Conservation (phyloP, 1,284 basidiomycete genomes). For the Cutaneotrichosporon sp. region DNA sequence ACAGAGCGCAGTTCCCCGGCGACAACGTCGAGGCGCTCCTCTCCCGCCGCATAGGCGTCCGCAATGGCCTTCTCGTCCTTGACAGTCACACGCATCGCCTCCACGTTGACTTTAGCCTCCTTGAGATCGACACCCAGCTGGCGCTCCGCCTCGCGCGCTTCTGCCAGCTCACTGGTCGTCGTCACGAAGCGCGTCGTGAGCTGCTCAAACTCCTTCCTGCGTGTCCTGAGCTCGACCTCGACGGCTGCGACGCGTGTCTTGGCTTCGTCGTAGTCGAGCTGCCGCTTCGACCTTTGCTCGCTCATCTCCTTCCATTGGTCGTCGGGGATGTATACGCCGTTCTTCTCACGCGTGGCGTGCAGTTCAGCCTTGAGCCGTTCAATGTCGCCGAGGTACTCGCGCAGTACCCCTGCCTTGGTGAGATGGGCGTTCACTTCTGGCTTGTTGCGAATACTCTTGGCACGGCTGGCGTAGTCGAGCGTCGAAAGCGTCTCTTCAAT, state of each 20-base stretch:
- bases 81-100: constrained; percentile 56
- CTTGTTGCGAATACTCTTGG: constrained; percentile 92
- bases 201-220: constrained; percentile 86
- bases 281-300: constrained; percentile 66
- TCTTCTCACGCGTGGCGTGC: constrained; percentile 80
- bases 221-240: constrained; percentile 70
- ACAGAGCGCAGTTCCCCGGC: constrained; percentile 65
- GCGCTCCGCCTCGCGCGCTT: constrained; percentile 51
- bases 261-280: constrained; percentile 72
- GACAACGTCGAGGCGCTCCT: constrained; percentile 64
- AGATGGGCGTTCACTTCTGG: constrained; percentile 94
- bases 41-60: constrained; percentile 70
- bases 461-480: constrained; percentile 92
- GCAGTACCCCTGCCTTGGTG: constrained; percentile 84
- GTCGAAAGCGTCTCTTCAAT: constrained; percentile 98
- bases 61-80: constrained; percentile 73
- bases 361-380: constrained; percentile 89
- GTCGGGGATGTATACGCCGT: constrained; percentile 85
- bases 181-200: constrained; percentile 70
- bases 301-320: constrained; percentile 81
- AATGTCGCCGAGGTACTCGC: constrained; percentile 94
- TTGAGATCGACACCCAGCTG: constrained; percentile 57
- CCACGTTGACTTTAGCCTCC: constrained; percentile 58
- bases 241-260: constrained; percentile 73
- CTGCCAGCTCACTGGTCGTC: constrained; percentile 66